Conservation (phyloP, 2,329 filamentous ascomycete genomes). For the Acarospora socialis region DNA sequence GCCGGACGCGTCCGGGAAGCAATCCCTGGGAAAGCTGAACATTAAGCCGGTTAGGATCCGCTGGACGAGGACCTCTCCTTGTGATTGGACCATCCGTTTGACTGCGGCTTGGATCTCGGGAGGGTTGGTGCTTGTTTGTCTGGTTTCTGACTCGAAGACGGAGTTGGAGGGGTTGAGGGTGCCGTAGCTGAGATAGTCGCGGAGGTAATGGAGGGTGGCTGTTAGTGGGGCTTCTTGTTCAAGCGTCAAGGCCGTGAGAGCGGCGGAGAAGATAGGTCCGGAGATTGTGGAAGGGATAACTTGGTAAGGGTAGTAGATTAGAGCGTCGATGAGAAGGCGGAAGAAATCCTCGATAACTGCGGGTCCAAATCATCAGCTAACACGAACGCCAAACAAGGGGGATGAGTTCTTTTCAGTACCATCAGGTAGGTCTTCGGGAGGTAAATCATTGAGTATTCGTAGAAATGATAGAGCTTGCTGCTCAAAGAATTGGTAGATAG, state of each 20-base stretch:
- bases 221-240: slow-evolving; percentile 86
- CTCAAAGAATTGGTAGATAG: slow-evolving; percentile 90
- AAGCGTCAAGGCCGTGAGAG: slow-evolving; percentile 70
- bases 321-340: slow-evolving; percentile 76
- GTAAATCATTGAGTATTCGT: slow-evolving; percentile 72
- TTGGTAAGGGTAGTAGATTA: slow-evolving; percentile 81
- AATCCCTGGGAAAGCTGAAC: slow-evolving; percentile 94
- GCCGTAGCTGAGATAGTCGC: slow-evolving; percentile 14
- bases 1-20: slow-evolving; percentile 85
- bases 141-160: slow-evolving; percentile 10
- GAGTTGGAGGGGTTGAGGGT: slow-evolving; percentile 12
- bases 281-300: slow-evolving; percentile 69
- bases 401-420: slow-evolving; percentile 30
- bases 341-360: slow-evolving; percentile 91
- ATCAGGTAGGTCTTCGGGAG: slow-evolving; percentile 61
- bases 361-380: slow-evolving; percentile 9
- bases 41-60: slow-evolving; percentile 95
- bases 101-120: slow-evolving; percentile 59
- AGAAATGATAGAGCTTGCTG: slow-evolving; percentile 83
- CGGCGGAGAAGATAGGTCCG: slow-evolving; percentile 71
- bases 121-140: slow-evolving; percentile 39
- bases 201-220: slow-evolving; percentile 63
- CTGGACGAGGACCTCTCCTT: slow-evolving; percentile 70
- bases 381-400: slow-evolving; percentile 1
- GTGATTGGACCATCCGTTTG: slow-evolving; percentile 51